Percentiles rank a stretch among this genome's conserved stretches.
Evolutionary conservation across 441 rosid genomes (phyloP).

Genomic region (Hura crepitans): DNA sequence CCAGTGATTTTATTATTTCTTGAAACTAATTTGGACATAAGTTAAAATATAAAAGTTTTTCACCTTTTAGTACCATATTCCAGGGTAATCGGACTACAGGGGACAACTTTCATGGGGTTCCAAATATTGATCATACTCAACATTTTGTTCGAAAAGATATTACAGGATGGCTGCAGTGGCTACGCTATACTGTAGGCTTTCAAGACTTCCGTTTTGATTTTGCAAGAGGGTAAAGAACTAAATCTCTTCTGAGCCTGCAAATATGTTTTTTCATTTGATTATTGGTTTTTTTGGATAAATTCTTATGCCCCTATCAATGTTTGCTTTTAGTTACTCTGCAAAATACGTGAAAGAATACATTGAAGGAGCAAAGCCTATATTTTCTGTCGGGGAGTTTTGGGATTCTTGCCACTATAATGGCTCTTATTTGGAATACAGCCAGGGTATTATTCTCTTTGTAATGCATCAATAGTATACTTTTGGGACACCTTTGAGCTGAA

Average conservation of each 20-base stretch:
- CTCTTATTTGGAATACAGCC: constrained; percentile 61
- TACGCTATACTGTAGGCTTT: constrained; percentile 61
- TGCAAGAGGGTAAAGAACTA: constrained; percentile 87
- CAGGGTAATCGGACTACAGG: constrained; percentile 85
- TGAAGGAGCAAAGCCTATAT: constrained; percentile 73
- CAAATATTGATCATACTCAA: constrained; percentile 88
- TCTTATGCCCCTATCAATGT: constrained; percentile 16
- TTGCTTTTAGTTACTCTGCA: constrained; percentile 61
- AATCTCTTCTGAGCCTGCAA: constrained; percentile 14
- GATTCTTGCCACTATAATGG: constrained; percentile 80
- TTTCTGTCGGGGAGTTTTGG: constrained; percentile 92
- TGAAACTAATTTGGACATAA: not conserved
- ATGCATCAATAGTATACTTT: not conserved
- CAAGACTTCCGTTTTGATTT: constrained; percentile 94
- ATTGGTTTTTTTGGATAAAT: constrained; percentile 1
- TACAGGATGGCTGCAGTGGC: constrained; percentile 71
- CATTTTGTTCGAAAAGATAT: constrained; percentile 83
- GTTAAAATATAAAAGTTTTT: no score
- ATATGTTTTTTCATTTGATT: constrained; percentile 6
- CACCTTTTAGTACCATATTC: constrained; percentile 15
- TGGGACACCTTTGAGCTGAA: not conserved
- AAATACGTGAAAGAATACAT: constrained; percentile 79
- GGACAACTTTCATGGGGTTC: constrained; percentile 83
- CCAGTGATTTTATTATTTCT: not conserved
- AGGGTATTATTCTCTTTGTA: constrained; percentile 45